Base-by-base conservation (phyloP, 1,284 basidiomycete genomes). In the Trichosporon sp. region DNA sequence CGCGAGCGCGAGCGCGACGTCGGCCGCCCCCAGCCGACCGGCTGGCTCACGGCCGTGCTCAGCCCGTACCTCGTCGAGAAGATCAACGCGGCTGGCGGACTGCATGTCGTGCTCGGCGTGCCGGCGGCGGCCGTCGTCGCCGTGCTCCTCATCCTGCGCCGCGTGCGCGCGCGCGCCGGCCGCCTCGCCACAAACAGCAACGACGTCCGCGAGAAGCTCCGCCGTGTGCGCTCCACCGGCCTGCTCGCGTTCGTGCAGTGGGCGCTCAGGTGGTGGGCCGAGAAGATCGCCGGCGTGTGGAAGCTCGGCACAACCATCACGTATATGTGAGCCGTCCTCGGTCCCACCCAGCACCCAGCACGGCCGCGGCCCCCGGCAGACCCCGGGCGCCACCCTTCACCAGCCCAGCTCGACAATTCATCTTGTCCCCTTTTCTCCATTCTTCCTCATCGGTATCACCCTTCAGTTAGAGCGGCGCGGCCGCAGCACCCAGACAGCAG, bases 221-320 rank as follows among this genome's bases (percentile, higher is more conserved):
- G 67, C 42, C 68, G 68, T 7, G 72, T 66, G 3, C 64, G 72
- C 58, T 47, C 66, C 64, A 64, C 62, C 53, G 64, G 64, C 53
- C 62, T 68, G 42, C 62, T 65, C 47, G 68, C 51, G 25, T 80
- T 77, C 79, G 8, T 78, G 5, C 58, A 51, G 35, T 77, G 68
- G 66, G 79, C 72, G 69, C 11, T 82, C n/a, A 63, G 70, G 25
- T 80, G 79, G 79, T 82, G 80, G 80, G 38, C 74, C 4, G 67
- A 69, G 23, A 81, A 81, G 72, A 68, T 80, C 29, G 66, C 63
- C 4, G 81, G 81, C 12, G 75, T 82, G 2, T 82, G 79, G 81
- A 75, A 74, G 56, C 70, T 82, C 67, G 81, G 78, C 2, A 82
- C 80, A 3, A 81, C 80, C 2, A 80, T 82, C 44, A 81, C 81